Conservation (phyloP, 1,284 basidiomycete species). For the Afroboletus lepidellus region DNA sequence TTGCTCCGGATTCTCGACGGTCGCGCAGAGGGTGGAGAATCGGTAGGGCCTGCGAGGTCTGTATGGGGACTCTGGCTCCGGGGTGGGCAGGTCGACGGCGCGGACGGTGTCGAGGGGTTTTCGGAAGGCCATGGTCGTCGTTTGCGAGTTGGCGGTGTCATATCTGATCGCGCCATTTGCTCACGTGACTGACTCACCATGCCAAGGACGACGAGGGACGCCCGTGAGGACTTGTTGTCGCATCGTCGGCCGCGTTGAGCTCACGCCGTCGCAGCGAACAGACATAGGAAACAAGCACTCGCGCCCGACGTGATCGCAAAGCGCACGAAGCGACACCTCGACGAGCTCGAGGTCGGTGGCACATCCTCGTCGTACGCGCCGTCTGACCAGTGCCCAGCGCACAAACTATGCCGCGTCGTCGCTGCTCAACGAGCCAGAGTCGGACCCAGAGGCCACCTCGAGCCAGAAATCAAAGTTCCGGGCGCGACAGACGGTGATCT, state of each 20-base stretch:
- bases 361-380: no score
- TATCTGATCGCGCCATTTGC: slow-evolving; percentile 20
- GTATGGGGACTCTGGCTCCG: slow-evolving; percentile 73
- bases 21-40: slow-evolving; percentile 87
- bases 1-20: slow-evolving; percentile 83
- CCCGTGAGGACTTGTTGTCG: slow-evolving; percentile 32
- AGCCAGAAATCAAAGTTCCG: slow-evolving; percentile 52
- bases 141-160: slow-evolving; percentile 1
- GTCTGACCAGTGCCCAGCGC: slow-evolving; percentile 42
- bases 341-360: slow-evolving; percentile 69
- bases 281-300: slow-evolving; percentile 49
- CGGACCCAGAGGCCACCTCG: slow-evolving; percentile 31
- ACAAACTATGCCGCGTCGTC: slow-evolving; percentile 70
- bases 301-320: slow-evolving; percentile 68
- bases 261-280: slow-evolving; percentile 36
- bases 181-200: slow-evolving; percentile 24
- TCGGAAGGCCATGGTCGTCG: slow-evolving; percentile 22
- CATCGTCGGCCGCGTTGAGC: slow-evolving; percentile 7
- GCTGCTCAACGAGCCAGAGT: slow-evolving; percentile 46
- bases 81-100: slow-evolving; percentile 58
- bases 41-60: slow-evolving; percentile 67
- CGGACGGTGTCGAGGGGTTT: slow-evolving; percentile 23
- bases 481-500: slow-evolving; percentile 64
- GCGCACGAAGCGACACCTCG: slow-evolving; percentile 71
- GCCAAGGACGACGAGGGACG: slow-evolving; percentile 34